Evolutionary conservation across 495 filamentous ascomycete species (phyloP).

Genomic region (Xylaria longipes): DNA sequence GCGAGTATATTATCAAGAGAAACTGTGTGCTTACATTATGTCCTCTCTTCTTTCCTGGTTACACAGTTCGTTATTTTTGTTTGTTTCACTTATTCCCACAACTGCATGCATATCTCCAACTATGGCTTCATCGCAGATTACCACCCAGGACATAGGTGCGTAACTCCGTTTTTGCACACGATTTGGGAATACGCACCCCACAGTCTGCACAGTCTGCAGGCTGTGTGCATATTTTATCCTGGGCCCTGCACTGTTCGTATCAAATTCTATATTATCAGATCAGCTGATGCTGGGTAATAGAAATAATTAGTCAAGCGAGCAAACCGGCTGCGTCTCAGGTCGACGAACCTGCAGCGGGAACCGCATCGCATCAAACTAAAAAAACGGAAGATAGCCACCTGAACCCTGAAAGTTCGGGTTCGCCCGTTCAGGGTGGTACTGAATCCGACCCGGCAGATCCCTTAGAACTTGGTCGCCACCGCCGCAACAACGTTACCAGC

Average conservation of each 20-base stretch:
- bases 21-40: neutral
- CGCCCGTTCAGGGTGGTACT: constrained; percentile 24
- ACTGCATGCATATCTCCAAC: neutral
- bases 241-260: constrained; percentile 18
- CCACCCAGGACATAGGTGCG: constrained; percentile 3
- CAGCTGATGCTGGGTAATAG: constrained; percentile 16
- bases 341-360: constrained; percentile 22
- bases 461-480: constrained; percentile 48
- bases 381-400: neutral
- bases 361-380: constrained; percentile 14
- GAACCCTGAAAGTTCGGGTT: neutral
- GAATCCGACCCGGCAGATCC: constrained; percentile 43
- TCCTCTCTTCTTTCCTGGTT: neutral
- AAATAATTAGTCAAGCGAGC: constrained; percentile 5
- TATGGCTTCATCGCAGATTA: neutral
- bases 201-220: constrained; percentile 18
- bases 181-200: constrained; percentile 16
- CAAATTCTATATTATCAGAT: constrained; percentile 17
- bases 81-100: neutral
- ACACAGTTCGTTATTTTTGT: neutral
- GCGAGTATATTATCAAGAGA: neutral
- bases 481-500: constrained; percentile 46
- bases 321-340: constrained; percentile 6
- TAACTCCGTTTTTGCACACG: constrained; percentile 6
- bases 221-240: constrained; percentile 6